Conservation (phyloP, 2,329 filamentous ascomycete species). For the Ilyonectria sp. region DNA sequence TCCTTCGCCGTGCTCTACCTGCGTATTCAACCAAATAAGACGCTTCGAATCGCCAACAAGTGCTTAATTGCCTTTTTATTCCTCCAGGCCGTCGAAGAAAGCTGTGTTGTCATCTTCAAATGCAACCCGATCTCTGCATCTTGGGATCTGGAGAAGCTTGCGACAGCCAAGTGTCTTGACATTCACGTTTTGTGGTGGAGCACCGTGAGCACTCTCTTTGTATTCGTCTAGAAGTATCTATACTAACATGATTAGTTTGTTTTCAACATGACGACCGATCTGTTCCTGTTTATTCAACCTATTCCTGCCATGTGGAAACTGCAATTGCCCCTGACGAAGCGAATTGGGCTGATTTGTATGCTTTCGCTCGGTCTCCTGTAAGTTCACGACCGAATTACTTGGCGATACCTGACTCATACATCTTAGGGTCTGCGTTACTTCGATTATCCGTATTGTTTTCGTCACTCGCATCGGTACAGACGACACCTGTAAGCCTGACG, state of each 20-base stretch:
- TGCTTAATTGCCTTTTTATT: conserved; percentile 46
- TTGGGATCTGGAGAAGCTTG: conserved; percentile 40
- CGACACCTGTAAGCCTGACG: conserved; percentile 41
- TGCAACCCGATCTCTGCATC: conserved; percentile 48
- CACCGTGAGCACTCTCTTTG: conserved; percentile 44
- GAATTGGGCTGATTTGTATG: conserved; percentile 48
- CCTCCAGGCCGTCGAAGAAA: conserved; percentile 51
- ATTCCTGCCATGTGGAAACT: conserved; percentile 56
- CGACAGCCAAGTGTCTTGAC: conserved; percentile 45
- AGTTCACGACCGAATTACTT: neutral
- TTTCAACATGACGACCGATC: conserved; percentile 55
- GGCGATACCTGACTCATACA: neutral
- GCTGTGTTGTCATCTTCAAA: conserved; percentile 46
- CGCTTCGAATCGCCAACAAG: conserved; percentile 49
- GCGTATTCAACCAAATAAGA: conserved; percentile 47
- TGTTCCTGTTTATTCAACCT: conserved; percentile 55
- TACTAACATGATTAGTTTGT: conserved; percentile 39
- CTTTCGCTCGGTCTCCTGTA: conserved; percentile 49
- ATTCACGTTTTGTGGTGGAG: conserved; percentile 52
- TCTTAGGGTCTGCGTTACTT: conserved; percentile 44
- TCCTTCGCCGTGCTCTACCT: conserved; percentile 53
- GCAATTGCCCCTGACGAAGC: conserved; percentile 50
- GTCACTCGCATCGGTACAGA: conserved; percentile 45
- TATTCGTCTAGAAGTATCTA: no score
- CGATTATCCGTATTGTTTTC: conserved; percentile 48